These are phyloP conservation scores for Avicennia marina DNA, from an alignment of 257 asterid genomes.

Conservation along the genomic window DNA sequence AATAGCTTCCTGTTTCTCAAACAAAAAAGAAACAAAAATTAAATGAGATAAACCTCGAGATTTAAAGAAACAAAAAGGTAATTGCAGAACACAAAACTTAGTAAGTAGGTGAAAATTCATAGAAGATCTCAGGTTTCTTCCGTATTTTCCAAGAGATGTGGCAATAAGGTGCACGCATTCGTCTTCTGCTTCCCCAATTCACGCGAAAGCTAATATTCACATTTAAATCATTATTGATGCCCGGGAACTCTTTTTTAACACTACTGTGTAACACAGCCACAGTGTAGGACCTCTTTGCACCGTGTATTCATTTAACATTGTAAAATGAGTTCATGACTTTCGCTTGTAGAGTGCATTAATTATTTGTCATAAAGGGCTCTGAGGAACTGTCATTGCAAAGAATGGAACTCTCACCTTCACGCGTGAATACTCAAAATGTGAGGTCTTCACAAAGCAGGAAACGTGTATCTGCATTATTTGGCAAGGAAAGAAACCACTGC, in stretches of 20 bases:
- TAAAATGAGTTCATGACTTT: too few relatives aligned
- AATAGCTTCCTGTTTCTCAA: constrained; percentile 66
- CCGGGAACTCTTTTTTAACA: too few relatives aligned
- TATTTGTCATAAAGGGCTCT: not conserved
- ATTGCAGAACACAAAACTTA: not conserved
- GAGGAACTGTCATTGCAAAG: constrained; percentile 2
- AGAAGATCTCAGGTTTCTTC: too few relatives aligned
- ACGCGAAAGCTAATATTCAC: not conserved
- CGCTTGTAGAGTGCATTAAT: constrained; percentile 13
- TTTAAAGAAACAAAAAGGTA: not conserved
- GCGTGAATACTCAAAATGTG: constrained; percentile 87
- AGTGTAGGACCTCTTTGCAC: too few relatives aligned
- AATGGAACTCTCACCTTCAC: constrained; percentile 72
- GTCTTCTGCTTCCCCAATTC: too few relatives aligned
- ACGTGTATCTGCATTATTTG: constrained; percentile 60
- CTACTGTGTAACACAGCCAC: too few relatives aligned
- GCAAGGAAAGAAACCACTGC: constrained; percentile 5
- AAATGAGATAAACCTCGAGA: not conserved
- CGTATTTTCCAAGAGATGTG: too few relatives aligned
- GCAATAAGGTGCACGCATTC: too few relatives aligned
- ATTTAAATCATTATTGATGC: too few relatives aligned
- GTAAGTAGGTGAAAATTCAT: too few relatives aligned
- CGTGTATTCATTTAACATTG: too few relatives aligned
- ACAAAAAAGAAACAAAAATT: constrained; percentile 11
- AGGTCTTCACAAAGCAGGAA: constrained; percentile 98